Conservation (phyloP, 2,329 filamentous ascomycete genomes). For the Aspergillus piperis region DNA sequence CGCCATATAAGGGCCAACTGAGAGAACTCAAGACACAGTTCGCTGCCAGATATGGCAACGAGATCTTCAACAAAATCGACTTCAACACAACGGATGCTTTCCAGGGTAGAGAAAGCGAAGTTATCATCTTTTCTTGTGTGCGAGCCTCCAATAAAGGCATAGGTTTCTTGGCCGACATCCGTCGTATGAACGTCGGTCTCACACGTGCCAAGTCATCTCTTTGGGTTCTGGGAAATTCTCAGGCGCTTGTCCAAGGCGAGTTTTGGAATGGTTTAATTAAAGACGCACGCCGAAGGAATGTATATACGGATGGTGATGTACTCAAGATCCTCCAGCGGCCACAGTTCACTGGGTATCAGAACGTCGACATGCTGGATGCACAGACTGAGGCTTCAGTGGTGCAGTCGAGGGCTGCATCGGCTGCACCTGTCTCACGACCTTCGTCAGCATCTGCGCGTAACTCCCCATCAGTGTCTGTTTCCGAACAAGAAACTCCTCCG, state of each 20-base stretch:
- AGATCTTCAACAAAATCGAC: slow-evolving; percentile 77
- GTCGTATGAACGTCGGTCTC: slow-evolving; percentile 98
- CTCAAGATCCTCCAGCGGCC: slow-evolving; percentile 56
- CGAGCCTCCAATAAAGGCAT: slow-evolving; percentile 90
- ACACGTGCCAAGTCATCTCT: slow-evolving; percentile 95
- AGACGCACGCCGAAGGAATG: slow-evolving; percentile 71
- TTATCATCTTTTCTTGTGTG: slow-evolving; percentile 99
- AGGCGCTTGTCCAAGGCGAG: slow-evolving; percentile 79
- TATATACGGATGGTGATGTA: slow-evolving; percentile 73
- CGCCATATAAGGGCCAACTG: slow-evolving; percentile 94
- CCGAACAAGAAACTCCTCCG: slow-evolving; percentile 29
- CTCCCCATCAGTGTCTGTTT: slow-evolving; percentile 24
- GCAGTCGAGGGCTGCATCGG: slow-evolving; percentile 23
- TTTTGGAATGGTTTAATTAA: slow-evolving; percentile 88
- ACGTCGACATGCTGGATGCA: slow-evolving; percentile 47
- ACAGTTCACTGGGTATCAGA: slow-evolving; percentile 49
- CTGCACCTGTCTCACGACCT: slow-evolving; percentile 31
- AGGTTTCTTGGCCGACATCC: slow-evolving; percentile 96
- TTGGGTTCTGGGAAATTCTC: slow-evolving; percentile 93
- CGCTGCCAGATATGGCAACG: slow-evolving; percentile 68
- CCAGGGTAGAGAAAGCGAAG: slow-evolving; percentile 92
- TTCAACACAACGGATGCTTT: slow-evolving; percentile 99
- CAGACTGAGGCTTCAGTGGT: slow-evolving; percentile 16
- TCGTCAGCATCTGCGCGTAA: slow-evolving; percentile 32
- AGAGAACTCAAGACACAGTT: slow-evolving; percentile 78